Conservation (phyloP, 805 yeast species). For the Phaffomyces thermotolerans region DNA sequence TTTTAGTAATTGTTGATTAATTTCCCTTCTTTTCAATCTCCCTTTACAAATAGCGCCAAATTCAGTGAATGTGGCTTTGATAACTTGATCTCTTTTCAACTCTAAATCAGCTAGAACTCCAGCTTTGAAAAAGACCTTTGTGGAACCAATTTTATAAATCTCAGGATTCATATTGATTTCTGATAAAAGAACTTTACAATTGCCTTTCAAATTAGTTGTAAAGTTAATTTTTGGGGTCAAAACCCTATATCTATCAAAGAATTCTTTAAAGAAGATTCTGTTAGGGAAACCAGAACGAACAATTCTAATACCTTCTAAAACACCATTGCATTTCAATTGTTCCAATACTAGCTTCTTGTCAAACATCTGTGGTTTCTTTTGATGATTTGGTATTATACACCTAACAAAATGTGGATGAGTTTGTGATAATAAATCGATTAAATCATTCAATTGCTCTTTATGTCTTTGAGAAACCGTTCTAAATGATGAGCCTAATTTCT, state of each 20-base stretch:
- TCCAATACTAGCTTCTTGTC: slow-evolving; percentile 74
- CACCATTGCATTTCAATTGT: slow-evolving; percentile 95
- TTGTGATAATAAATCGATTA: slow-evolving; percentile 63
- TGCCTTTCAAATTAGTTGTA: slow-evolving; percentile 47
- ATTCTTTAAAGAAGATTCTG: slow-evolving; percentile 76
- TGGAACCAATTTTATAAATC: slow-evolving; percentile 82
- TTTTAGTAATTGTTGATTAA: slow-evolving; percentile 44
- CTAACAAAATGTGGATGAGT: slow-evolving; percentile 97
- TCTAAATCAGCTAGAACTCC: slow-evolving; percentile 92
- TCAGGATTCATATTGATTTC: slow-evolving; percentile 65
- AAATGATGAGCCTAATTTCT: slow-evolving; percentile 34
- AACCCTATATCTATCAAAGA: slow-evolving; percentile 68
- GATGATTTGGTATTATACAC: slow-evolving; percentile 85
- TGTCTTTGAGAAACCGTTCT: slow-evolving; percentile 86
- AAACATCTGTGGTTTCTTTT: slow-evolving; percentile 62
- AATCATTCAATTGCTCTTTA: slow-evolving; percentile 67
- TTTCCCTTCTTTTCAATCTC: slow-evolving; percentile 41
- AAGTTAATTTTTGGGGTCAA: slow-evolving; percentile 43
- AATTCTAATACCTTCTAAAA: slow-evolving; percentile 92
- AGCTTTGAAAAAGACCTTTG: slow-evolving; percentile 91
- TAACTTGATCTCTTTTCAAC: slow-evolving; percentile 58
- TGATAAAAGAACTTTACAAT: slow-evolving; percentile 60
- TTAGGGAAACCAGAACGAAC: slow-evolving; percentile 98
- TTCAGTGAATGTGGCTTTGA: slow-evolving; percentile 46
- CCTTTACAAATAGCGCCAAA: slow-evolving; percentile 69